Evolutionary conservation across 225 moss, liverwort and hornwort species (phyloP).

Genomic region (Sphagnum contortum): DNA sequence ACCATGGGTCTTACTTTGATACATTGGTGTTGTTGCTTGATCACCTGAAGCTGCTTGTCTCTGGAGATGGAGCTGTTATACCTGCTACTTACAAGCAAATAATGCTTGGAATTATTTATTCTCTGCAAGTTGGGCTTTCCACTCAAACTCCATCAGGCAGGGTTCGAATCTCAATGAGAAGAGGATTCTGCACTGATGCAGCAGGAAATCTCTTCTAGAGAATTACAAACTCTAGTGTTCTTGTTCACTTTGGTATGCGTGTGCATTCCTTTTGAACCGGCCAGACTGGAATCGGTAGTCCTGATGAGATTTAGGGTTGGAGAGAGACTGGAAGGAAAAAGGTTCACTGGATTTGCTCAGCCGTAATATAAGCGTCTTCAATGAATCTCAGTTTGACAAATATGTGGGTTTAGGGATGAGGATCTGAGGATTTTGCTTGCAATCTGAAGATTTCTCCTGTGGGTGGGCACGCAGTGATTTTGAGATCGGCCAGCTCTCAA

Average conservation of each 20-base stretch:
- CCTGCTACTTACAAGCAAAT: conserved; percentile 40
- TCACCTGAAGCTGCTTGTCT: conserved; percentile 47
- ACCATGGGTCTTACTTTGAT: not conserved
- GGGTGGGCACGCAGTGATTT: too few species aligned
- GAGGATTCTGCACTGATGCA: conserved; percentile 45
- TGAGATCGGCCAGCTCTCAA: too few species aligned
- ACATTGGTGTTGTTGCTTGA: not conserved
- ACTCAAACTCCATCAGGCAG: conserved; percentile 35
- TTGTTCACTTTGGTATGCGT: conserved; percentile 56
- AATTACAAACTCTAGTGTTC: conserved; percentile 26
- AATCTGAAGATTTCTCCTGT: not conserved
- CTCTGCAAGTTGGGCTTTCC: conserved; percentile 55
- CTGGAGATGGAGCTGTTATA: conserved; percentile 52
- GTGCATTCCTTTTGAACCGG: too few species aligned
- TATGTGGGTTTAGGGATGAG: not conserved
- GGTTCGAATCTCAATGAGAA: conserved; percentile 34
- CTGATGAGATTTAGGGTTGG: not conserved
- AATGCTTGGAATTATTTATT: conserved; percentile 41
- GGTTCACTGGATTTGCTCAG: not conserved
- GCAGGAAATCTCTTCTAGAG: conserved; percentile 70
- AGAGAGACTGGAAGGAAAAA: not conserved
- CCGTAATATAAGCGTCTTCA: not conserved
- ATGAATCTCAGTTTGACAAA: too few species aligned
- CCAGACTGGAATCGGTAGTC: not conserved
- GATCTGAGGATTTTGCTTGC: not conserved